phyloP scores from a whole-genome alignment of 1,284 basidiomycete genomes.

The Phellinidium pouzarii region DNA sequence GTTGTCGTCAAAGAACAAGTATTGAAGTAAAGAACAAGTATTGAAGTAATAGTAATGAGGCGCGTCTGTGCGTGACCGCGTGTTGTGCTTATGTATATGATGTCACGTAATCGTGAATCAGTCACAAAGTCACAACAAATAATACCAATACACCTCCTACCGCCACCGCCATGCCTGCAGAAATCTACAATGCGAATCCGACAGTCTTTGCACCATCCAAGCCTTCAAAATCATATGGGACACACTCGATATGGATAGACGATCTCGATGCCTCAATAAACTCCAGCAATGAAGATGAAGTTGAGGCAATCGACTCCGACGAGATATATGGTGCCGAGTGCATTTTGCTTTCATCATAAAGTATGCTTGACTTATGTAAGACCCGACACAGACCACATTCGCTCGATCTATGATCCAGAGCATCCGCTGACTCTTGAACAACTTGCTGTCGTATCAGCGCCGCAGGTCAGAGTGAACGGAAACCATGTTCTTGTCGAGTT shows the following conservation, averaged over 20 bases:
- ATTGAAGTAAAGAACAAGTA: too few relatives aligned
- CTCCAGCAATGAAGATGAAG: conserved; percentile 26
- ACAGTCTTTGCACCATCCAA: conserved; percentile 45
- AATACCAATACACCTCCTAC: too few relatives aligned
- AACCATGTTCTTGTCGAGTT: conserved; percentile 84
- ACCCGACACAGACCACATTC: conserved; percentile 69
- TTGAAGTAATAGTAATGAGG: too few relatives aligned
- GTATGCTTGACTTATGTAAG: conserved; percentile 3
- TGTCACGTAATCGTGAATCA: too few relatives aligned
- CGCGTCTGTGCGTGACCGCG: too few relatives aligned
- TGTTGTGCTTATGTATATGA: too few relatives aligned
- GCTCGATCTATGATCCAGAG: conserved; percentile 93
- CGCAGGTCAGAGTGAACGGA: conserved; percentile 72
- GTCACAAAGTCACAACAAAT: too few relatives aligned
- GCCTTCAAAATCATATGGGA: conserved; percentile 30
- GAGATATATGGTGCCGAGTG: conserved; percentile 55
- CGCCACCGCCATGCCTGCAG: conserved; percentile 36
- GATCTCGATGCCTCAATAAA: conserved; percentile 27
- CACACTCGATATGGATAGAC: conserved; percentile 46
- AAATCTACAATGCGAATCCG: conserved; percentile 62
- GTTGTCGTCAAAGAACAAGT: too few relatives aligned
- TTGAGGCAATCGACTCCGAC: conserved; percentile 62
- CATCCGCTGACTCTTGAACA: conserved; percentile 95
- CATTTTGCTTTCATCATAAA: conserved; percentile 3
- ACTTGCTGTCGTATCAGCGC: conserved; percentile 88